Evolutionary conservation across 192 early-diverging fungal species (phyloP), one percentile per base, ranked within the genome.

Genomic region (Spizellomyces sp.): DNA sequence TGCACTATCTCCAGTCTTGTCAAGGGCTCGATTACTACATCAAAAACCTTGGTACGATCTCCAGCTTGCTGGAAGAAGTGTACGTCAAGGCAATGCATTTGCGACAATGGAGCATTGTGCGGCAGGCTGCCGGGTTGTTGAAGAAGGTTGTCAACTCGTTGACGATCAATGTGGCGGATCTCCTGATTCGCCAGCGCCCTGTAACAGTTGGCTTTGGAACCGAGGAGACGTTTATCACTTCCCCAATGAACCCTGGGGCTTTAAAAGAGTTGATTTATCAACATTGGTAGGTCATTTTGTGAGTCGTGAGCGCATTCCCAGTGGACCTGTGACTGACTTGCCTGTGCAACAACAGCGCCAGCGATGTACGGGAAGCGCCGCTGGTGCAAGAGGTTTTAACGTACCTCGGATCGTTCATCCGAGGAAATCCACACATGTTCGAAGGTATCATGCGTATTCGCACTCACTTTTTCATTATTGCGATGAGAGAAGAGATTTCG

Each of bases 301-400:
- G 27, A 36, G 27, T 36, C 27, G 27, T 36, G 27, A 36, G 1
- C 27, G 27, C 1, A 36, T 36, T 36, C 27, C 27, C 27, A 36
- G 27, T 36, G 0, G 8, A 62, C 45, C n/a, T 44, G 81, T 79
- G 50, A 45, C 21, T 36, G 47, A 69, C 54, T 4, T 27, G 3
- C 27, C 27, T 36, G 27, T 36, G 27, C 1, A 0, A 12, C 1
- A 9, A 52, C 54, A 87, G 85, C 71, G 81, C 80, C 54, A 90
- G 90, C 66, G 93, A 95, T 75, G 85, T 91, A 2, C 89, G 93
- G 48, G 93, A 95, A 66, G 92, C 88, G 0, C 90, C 92, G 5
- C 80, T 95, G 0, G 91, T 94, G 1, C 91, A 94, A 62, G 93
- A 95, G 81, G 81, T 95, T 21, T 79, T 95, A 19, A 93, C 89